Evolutionary conservation across 148 eudicot species (phyloP).

Genomic region (Rhododendron simsii): DNA sequence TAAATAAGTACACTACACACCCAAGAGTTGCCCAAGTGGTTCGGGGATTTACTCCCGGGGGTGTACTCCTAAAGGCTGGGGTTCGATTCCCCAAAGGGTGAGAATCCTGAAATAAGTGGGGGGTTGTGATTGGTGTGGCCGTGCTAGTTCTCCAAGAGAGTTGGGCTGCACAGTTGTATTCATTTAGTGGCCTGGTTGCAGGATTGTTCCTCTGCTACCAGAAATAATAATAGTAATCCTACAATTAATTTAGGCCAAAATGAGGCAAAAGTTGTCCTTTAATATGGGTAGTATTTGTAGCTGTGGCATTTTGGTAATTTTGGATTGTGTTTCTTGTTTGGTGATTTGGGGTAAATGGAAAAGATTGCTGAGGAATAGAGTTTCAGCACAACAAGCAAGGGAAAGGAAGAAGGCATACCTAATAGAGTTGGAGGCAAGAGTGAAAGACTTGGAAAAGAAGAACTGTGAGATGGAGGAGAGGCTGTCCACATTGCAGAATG

Average conservation of each 20-base stretch:
- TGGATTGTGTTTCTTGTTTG: background rate
- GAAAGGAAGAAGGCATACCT: constrained; percentile 96
- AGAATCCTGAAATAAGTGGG: too few relatives aligned
- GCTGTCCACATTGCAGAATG: constrained; percentile 84
- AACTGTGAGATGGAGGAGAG: constrained; percentile 90
- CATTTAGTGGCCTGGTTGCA: too few relatives aligned
- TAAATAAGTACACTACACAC: too few relatives aligned
- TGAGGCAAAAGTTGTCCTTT: background rate
- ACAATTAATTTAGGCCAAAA: background rate
- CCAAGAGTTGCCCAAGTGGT: too few relatives aligned
- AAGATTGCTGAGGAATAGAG: constrained; percentile 96
- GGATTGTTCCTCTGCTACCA: too few relatives aligned
- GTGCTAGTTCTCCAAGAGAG: too few relatives aligned
- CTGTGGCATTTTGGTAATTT: constrained; percentile 6
- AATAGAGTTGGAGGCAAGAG: constrained; percentile 68
- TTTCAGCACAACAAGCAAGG: constrained; percentile 98
- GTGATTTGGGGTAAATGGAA: background rate
- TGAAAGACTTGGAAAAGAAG: constrained; percentile 79
- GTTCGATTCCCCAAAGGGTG: too few relatives aligned
- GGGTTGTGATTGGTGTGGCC: too few relatives aligned
- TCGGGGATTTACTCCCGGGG: too few relatives aligned
- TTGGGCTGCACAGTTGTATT: too few relatives aligned
- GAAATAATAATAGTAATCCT: background rate
- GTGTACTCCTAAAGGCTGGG: too few relatives aligned
- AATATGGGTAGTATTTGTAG: background rate